Evolutionary conservation across 768 basidiomycete genomes (phyloP).

Genomic region (Mycena alexandri): DNA sequence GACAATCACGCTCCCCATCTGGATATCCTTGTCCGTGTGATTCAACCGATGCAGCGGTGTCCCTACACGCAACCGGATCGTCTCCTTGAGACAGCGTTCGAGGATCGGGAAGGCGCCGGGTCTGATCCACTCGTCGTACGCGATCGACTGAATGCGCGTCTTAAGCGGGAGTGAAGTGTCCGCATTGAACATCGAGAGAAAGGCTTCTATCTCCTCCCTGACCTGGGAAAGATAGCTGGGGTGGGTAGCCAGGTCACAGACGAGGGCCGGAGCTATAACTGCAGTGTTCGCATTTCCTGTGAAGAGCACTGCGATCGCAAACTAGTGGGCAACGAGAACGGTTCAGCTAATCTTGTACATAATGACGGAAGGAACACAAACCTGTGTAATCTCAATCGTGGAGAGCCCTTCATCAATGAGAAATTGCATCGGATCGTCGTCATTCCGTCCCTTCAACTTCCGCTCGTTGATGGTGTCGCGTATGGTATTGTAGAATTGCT

Average conservation of each 20-base stretch:
- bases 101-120: slow-evolving; percentile 12
- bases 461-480: slow-evolving; percentile 2
- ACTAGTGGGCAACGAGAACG: not conserved
- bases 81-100: slow-evolving; percentile 24
- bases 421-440: slow-evolving; percentile 17
- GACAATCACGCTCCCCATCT: slow-evolving; percentile 3
- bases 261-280: slow-evolving; percentile 23
- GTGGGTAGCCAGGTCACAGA: slow-evolving; percentile 38
- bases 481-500: slow-evolving; percentile 14
- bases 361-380: not conserved
- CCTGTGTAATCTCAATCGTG: slow-evolving; percentile 18
- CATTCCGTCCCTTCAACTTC: slow-evolving; percentile 11
- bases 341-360: not conserved
- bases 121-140: slow-evolving; percentile 19
- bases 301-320: slow-evolving; percentile 17
- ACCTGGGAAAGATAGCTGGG: slow-evolving; percentile 39
- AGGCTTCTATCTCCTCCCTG: slow-evolving; percentile 39
- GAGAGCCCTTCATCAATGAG: slow-evolving; percentile 16
- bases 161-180: slow-evolving; percentile 11
- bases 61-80: slow-evolving; percentile 16
- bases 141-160: slow-evolving; percentile 16
- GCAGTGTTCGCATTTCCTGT: slow-evolving; percentile 23
- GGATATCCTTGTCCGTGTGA: slow-evolving; percentile 10
- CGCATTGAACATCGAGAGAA: slow-evolving; percentile 17
- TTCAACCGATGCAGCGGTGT: slow-evolving; percentile 25